Base-by-base conservation (phyloP, 179 eudicot genomes). In the Corrigiola litoralis region DNA sequence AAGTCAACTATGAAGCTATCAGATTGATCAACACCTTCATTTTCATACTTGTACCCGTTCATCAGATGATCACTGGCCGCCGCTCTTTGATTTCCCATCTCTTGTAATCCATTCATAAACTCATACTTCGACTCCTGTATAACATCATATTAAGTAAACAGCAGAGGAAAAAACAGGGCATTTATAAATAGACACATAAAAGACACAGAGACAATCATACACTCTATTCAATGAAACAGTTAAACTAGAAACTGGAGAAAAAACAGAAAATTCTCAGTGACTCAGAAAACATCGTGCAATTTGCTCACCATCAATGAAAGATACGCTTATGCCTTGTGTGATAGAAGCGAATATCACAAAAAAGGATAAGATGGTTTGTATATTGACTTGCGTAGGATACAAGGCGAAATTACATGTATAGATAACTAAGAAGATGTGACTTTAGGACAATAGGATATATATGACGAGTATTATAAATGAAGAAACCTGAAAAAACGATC, bases 1-100 rank as follows among this genome's bases (percentile, higher is more conserved):
- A 88, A 70, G 76, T 90, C 90, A 17, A 90, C 78, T 3, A 81
- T 61, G 67, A 82, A 84, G 75, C 83, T 76, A 44, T 90, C 92
- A 1, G 82, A 71, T 53, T 70, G 71, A 44, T 54, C 45, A 24
- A 38, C 34, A n/a, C 57, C 77, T 6, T 75, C 64, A 38, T 60
- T 72, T 20, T 79, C 63, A 27, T 67, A 72, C 11, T 80, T 70
- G 7, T 73, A 71, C 13, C 76, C 71, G 40, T 79, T 76, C 24
- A 73, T 56, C 45, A 81, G 76, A 53, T 69, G 31, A 60, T 84
- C 76, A 56, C 66, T 38, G 66, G 73, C 63, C 24, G 61, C 68
- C 20, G 64, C 75, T 74, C 68, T 80, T 59, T 69, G 71, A 27
- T 59, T 54, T 13, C 72, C 71, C 72, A 38, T 67, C 48, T 80